These are phyloP conservation scores for Naganishia kalamii DNA, from an alignment of 768 basidiomycete genomes.

Conservation along the genomic window DNA sequence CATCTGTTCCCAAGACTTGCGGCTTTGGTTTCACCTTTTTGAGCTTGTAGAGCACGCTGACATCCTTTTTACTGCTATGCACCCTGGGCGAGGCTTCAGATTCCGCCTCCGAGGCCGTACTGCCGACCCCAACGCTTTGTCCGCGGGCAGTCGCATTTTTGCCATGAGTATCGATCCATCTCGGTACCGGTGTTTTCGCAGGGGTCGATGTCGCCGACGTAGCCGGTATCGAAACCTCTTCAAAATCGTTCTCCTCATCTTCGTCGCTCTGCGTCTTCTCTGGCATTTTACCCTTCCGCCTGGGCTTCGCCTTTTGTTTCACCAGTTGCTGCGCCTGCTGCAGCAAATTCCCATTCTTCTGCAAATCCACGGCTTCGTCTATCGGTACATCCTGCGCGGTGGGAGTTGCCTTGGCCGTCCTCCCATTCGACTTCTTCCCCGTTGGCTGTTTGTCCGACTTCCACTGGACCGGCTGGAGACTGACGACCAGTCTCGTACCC, in stretches of 20 bases:
- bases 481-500: slow-evolving; percentile 78
- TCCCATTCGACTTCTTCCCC: slow-evolving; percentile 27
- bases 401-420: neutral
- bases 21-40: slow-evolving; percentile 57
- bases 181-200: neutral
- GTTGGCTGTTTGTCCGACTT: slow-evolving; percentile 50
- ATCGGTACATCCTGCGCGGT: slow-evolving; percentile 17
- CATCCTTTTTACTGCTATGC: slow-evolving; percentile 9
- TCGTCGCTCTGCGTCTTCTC: slow-evolving; percentile 29
- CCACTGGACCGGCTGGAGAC: slow-evolving; percentile 89
- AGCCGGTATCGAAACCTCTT: slow-evolving; percentile 39
- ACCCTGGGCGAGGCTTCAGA: slow-evolving; percentile 5
- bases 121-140: neutral
- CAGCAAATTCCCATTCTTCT: neutral
- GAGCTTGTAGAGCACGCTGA: slow-evolving; percentile 30
- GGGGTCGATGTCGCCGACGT: slow-evolving; percentile 15
- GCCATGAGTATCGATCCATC: neutral
- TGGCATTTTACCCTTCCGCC: slow-evolving; percentile 30
- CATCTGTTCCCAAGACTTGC: slow-evolving; percentile 45
- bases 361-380: slow-evolving; percentile 21
- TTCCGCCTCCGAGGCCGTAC: slow-evolving; percentile 9
- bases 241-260: slow-evolving; percentile 38
- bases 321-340: neutral
- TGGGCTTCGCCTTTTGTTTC: neutral
- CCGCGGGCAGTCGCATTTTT: slow-evolving; percentile 12